These are phyloP conservation scores for Brassica balearica DNA, from an alignment of 441 rosid genomes.

Conservation along the genomic window DNA sequence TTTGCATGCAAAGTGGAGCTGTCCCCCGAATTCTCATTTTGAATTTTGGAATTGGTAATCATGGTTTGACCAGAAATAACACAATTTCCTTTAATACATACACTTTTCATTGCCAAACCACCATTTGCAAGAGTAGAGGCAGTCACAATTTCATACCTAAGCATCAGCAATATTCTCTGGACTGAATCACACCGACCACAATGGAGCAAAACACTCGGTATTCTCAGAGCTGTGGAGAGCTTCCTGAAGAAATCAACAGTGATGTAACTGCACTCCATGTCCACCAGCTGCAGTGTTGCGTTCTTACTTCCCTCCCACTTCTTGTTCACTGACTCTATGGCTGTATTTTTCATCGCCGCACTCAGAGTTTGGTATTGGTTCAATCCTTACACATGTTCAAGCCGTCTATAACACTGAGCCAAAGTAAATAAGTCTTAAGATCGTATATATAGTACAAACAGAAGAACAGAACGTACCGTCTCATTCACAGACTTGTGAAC, in stretches of 20 bases:
- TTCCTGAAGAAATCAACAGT: constrained; percentile 95
- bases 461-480: not conserved
- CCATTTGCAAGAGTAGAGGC: too few species aligned
- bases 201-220: constrained; percentile 22
- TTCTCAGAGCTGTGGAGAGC: constrained; percentile 95
- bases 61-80: constrained; percentile 29
- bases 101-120: too few species aligned
- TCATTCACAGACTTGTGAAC: not conserved
- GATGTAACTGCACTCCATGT: constrained; percentile 46
- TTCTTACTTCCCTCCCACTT: constrained; percentile 89
- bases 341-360: constrained; percentile 87
- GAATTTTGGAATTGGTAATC: constrained; percentile 37
- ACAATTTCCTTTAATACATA: constrained; percentile 48
- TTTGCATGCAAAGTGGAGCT: too few species aligned
- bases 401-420: not conserved
- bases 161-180: too few species aligned
- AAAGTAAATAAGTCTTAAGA: not conserved
- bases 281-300: constrained; percentile 78
- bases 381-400: constrained; percentile 65
- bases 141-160: too few species aligned
- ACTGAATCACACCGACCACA: too few species aligned
- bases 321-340: constrained; percentile 80
- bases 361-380: constrained; percentile 94
- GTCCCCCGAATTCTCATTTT: constrained; percentile 35
- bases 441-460: not conserved